Base-by-base conservation (phyloP, 1,284 basidiomycete genomes). In the Trametes hirsuta region DNA sequence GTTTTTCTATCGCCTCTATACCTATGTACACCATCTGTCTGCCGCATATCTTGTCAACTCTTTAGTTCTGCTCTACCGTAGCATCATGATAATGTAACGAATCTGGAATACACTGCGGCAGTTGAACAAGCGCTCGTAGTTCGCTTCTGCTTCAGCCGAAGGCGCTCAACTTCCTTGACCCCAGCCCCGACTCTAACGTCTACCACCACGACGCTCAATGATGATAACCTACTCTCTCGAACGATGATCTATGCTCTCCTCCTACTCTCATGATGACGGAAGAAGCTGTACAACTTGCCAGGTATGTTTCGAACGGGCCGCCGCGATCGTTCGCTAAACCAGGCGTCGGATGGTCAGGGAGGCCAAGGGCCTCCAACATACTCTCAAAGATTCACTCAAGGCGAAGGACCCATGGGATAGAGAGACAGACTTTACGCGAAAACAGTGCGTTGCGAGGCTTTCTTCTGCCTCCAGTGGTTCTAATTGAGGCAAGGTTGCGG, bases 341-440 rank as follows among this genome's bases (percentile, higher is more conserved):
- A 21, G 47, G 11, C 30, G 40, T 10, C 34, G 35, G 12, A 30
- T 39, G 25, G 24, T 5, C 62, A 92, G 90, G 70, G 89, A 92
- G 77, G 87, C 89, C 66, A 89, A 86, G 71, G 76, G 76, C 69
- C 81, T 87, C 65, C 84, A 90, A 64, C 84, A 87, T 71, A 79
- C 78, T 46, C 74, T 92, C 61, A 91, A 91, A 74, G 86, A 88
- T 65, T 76, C 85, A 56, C 78, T 94, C 55, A 89, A 87, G 72
- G 80, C 77, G 51, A 84, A 83, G 61, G 86, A 91, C 58, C 91
- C 93, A 48, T 94, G 89, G 83, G 87, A 91, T 64, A 89, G 81
- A 71, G 91, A 95, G 62, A 86, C 94, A 47, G 94, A 97, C 68
- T 87, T 88, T 63, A 85, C 87, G 72, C 83, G 94, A 68, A 91